A percentile compares a stretch with the other conserved stretches of the same genome.
These are phyloP conservation scores for Mycena rebaudengoi DNA, from an alignment of 768 basidiomycete species.

Conservation along the genomic window DNA sequence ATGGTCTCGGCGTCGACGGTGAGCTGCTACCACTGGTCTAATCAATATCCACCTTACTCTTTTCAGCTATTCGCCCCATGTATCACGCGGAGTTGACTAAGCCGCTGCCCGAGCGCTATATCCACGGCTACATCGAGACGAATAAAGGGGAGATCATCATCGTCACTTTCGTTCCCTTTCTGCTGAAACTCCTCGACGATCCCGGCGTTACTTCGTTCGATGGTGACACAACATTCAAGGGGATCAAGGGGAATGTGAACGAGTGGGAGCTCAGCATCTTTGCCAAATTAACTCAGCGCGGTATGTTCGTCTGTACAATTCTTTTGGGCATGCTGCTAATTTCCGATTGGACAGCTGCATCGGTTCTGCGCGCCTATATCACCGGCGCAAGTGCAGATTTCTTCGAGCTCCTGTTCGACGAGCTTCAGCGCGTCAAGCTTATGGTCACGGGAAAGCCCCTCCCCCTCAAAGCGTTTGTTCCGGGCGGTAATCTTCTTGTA, in stretches of 20 bases:
- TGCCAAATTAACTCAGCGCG: not conserved
- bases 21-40: not conserved
- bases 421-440: not conserved
- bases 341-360: not conserved
- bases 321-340: not conserved
- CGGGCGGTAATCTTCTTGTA: slow-evolving; percentile 1
- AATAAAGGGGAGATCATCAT: slow-evolving; percentile 27
- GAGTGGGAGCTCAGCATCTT: slow-evolving; percentile 12
- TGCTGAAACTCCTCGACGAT: slow-evolving; percentile 22
- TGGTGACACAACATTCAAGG: slow-evolving; percentile 15
- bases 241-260: not conserved
- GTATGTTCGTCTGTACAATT: not conserved
- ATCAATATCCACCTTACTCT: too few species aligned
- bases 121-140: slow-evolving; percentile 15
- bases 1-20: not conserved
- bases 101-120: slow-evolving; percentile 34
- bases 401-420: slow-evolving; percentile 2
- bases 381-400: not conserved
- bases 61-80: not conserved
- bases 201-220: slow-evolving; percentile 2
- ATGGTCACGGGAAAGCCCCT: slow-evolving; percentile 4
- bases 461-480: not conserved
- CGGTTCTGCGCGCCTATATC: slow-evolving; percentile 3
- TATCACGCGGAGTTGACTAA: slow-evolving; percentile 36
- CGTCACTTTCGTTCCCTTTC: slow-evolving; percentile 27